Evolutionary conservation across 2,329 filamentous ascomycete species (phyloP).

Genomic region (Rhynchosporium agropyri): DNA sequence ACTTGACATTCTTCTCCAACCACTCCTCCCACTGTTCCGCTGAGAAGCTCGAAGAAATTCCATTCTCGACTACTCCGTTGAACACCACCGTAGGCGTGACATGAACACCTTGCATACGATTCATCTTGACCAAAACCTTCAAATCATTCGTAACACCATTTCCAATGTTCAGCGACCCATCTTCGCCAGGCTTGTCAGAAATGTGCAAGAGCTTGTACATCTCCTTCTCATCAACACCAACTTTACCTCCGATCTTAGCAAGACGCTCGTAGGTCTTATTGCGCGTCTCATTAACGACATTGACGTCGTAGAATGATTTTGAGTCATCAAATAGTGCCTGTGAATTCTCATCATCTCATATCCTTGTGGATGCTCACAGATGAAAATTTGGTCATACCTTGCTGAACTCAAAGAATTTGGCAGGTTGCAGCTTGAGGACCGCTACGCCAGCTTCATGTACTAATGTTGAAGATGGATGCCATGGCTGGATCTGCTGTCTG

Average conservation of each 20-base stretch:
- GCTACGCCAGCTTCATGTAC: constrained; percentile 83
- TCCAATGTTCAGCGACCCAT: constrained; percentile 74
- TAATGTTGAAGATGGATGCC: constrained; percentile 86
- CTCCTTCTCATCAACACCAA: constrained; percentile 70
- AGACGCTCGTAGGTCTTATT: constrained; percentile 83
- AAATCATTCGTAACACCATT: constrained; percentile 84
- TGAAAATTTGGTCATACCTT: constrained; percentile 33
- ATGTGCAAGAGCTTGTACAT: constrained; percentile 72
- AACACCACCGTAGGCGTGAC: constrained; percentile 90
- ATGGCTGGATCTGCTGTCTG: constrained; percentile 90
- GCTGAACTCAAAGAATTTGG: constrained; percentile 79
- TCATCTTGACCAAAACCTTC: constrained; percentile 80
- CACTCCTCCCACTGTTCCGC: constrained; percentile 77
- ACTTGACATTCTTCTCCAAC: constrained; percentile 40
- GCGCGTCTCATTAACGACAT: constrained; percentile 78
- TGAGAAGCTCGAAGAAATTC: constrained; percentile 78
- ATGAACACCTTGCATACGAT: constrained; percentile 79
- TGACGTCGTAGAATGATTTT: constrained; percentile 80
- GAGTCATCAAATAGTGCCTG: constrained; percentile 61
- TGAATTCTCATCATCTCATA: not conserved
- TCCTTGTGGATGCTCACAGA: not conserved
- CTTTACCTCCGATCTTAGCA: constrained; percentile 67
- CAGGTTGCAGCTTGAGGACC: constrained; percentile 69
- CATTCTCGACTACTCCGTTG: constrained; percentile 78
- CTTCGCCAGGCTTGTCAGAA: constrained; percentile 63